A percentile compares a stretch with the other conserved stretches of the same genome.
Conservation (phyloP, 352 stramenopile genomes). For the Phytopythium ostracodes region DNA sequence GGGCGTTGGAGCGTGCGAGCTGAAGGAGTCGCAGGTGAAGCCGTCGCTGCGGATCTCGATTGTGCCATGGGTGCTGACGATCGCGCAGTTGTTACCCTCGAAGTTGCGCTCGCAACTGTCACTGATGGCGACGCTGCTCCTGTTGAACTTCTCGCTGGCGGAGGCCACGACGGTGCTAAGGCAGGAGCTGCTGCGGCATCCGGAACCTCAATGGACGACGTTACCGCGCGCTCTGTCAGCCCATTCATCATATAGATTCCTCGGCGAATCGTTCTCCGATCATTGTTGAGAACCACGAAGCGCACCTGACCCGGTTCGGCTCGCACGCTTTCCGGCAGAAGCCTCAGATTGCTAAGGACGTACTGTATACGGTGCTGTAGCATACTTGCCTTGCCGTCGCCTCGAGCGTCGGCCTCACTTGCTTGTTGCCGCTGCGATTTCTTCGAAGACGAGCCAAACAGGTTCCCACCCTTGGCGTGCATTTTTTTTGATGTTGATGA, state of each 20-base stretch:
- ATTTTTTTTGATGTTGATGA: not conserved
- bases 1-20: not conserved
- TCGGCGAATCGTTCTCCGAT: conserved; percentile 30
- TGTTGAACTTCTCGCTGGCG: no score
- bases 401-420: not conserved
- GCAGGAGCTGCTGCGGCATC: conserved; percentile 8
- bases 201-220: conserved; percentile 9
- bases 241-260: conserved; percentile 34
- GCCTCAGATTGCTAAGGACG: conserved; percentile 41
- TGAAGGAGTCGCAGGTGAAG: not conserved
- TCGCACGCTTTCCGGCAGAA: conserved; percentile 33
- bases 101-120: not conserved
- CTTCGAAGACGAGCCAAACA: conserved; percentile 10
- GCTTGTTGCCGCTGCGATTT: conserved; percentile 30
- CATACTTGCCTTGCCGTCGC: conserved; percentile 24
- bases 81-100: not conserved
- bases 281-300: conserved; percentile 36
- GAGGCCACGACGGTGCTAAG: no score
- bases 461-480: not conserved
- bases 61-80: not conserved
- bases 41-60: not conserved
- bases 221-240: conserved; percentile 11
- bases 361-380: conserved; percentile 46
- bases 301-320: conserved; percentile 42
- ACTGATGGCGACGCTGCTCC: not conserved